Conservation (phyloP, 306 rosid genomes). For the Prunus dulcis region DNA sequence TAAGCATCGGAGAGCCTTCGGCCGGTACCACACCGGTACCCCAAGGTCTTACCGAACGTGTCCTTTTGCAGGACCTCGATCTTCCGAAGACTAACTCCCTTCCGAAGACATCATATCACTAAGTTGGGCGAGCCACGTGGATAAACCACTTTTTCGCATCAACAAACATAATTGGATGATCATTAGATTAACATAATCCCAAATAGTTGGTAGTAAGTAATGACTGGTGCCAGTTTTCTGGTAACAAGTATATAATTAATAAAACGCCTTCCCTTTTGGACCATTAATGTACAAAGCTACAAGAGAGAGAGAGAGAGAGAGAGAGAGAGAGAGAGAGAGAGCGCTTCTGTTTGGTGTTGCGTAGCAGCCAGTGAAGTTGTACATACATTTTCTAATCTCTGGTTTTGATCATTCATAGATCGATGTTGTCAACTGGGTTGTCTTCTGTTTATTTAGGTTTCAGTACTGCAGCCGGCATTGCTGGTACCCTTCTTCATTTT, state of each 20-base stretch:
- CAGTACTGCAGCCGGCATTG: constrained; percentile 36
- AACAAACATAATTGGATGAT: not conserved
- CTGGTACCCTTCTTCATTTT: constrained; percentile 27
- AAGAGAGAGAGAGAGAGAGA: not conserved
- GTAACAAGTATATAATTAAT: not conserved
- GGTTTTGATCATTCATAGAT: not conserved
- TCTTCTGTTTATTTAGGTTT: constrained; percentile 30
- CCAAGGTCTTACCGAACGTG: no score
- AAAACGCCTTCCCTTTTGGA: not conserved
- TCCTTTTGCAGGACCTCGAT: no score
- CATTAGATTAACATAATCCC: not conserved
- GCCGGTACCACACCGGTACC: no score
- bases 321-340: not conserved
- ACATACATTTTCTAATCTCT: not conserved
- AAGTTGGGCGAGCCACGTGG: no score
- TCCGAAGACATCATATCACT: no score
- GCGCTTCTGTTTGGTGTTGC: not conserved
- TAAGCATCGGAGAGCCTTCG: no score
- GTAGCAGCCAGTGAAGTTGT: not conserved
- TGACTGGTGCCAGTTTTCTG: not conserved
- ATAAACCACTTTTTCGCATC: no score
- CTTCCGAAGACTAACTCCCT: no score
- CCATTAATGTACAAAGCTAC: not conserved
- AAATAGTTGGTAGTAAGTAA: not conserved
- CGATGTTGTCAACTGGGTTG: constrained; percentile 19